phyloP scores from a whole-genome alignment of 805 yeast genomes.

The Allodekkera sacchari region DNA sequence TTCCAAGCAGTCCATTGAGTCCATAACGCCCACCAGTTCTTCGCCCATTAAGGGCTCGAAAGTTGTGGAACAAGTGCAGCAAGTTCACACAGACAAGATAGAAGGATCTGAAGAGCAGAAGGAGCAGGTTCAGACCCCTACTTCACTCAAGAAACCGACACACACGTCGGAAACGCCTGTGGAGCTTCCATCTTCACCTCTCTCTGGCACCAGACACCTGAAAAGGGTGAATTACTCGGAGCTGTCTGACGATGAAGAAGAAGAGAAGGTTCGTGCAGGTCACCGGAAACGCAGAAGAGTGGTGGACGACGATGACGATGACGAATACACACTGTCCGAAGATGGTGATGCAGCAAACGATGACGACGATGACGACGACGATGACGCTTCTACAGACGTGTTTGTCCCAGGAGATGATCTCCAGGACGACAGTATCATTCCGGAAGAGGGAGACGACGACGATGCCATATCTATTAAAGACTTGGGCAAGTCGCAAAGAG shows the following conservation, averaged over 20 bases:
- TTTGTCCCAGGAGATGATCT: constrained; percentile 10
- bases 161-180: constrained; percentile 1
- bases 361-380: constrained; percentile 13
- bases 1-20: constrained; percentile 3
- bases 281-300: constrained; percentile 7
- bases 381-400: constrained; percentile 9
- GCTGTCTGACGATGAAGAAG: constrained; percentile 12
- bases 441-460: constrained; percentile 7
- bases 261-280: constrained; percentile 3
- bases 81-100: constrained; percentile 3
- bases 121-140: constrained; percentile 1
- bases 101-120: background rate
- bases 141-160: constrained; percentile 1
- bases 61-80: constrained; percentile 5
- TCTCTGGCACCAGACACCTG: constrained; percentile 4
- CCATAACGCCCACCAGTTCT: constrained; percentile 21
- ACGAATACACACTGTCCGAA: constrained; percentile 5
- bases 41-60: constrained; percentile 10
- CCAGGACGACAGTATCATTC: constrained; percentile 8
- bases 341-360: constrained; percentile 7
- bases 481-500: constrained; percentile 1
- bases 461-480: constrained; percentile 6
- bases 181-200: constrained; percentile 11
- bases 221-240: constrained; percentile 15
- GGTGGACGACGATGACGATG: constrained; percentile 14